Evolutionary conservation across 352 stramenopile species (phyloP).

Genomic region (Phytophthora citrophthora): DNA sequence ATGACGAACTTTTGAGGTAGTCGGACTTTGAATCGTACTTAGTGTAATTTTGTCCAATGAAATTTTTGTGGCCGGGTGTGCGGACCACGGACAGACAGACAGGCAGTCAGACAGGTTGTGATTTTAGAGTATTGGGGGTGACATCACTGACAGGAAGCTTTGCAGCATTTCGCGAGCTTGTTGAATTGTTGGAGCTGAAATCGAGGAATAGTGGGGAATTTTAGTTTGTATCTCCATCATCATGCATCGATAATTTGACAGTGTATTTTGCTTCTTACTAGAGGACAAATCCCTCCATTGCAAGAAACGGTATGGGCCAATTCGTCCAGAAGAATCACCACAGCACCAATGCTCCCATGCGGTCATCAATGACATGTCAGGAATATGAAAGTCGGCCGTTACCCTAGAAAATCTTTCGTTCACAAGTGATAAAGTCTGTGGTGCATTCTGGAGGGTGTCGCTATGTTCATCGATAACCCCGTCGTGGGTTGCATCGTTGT

Average conservation of each 20-base stretch:
- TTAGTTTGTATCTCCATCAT: slow-evolving; percentile 5
- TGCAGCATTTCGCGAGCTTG: background rate
- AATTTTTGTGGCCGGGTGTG: no score
- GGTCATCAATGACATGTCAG: background rate
- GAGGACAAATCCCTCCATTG: background rate
- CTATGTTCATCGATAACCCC: no score
- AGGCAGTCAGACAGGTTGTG: no score
- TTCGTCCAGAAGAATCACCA: background rate
- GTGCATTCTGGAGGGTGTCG: no score
- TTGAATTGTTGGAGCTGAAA: background rate
- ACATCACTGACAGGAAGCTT: background rate
- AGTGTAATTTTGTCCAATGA: no score
- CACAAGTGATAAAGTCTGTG: no score
- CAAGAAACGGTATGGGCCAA: background rate
- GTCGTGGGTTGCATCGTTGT: no score
- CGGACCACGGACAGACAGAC: no score
- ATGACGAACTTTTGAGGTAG: no score
- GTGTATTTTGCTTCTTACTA: background rate
- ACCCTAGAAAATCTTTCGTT: background rate
- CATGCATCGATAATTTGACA: background rate
- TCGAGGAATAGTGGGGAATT: background rate
- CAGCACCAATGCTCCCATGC: background rate
- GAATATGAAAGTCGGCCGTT: background rate
- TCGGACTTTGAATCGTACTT: no score
- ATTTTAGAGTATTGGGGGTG: no score